Percentiles rank a stretch among this genome's conserved stretches.
Evolutionary conservation across 495 filamentous ascomycete species (phyloP).

Genomic region (Podospora australis): DNA sequence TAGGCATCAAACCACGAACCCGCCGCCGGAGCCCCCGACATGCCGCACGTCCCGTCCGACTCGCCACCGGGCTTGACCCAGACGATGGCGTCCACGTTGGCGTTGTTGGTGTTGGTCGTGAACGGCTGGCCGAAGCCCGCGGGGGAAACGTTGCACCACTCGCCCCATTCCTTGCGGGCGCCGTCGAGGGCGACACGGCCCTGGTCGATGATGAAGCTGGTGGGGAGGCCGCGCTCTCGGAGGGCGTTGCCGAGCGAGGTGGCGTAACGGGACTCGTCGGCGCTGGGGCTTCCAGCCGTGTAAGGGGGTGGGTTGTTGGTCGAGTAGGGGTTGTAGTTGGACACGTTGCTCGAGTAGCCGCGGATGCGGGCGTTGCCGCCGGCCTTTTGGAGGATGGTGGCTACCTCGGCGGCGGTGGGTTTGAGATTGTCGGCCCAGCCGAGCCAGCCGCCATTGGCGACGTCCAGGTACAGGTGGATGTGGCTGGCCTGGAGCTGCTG

Average conservation of each 20-base stretch:
- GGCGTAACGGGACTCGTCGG: conserved; percentile 62
- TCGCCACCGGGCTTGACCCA: conserved; percentile 77
- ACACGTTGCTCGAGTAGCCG: conserved; percentile 66
- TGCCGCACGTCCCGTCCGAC: conserved; percentile 64
- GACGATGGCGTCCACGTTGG: conserved; percentile 60
- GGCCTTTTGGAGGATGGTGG: conserved; percentile 52
- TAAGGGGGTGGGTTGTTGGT: conserved; percentile 22
- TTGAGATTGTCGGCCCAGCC: conserved; percentile 65
- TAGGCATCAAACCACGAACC: conserved; percentile 66
- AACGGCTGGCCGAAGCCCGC: conserved; percentile 62
- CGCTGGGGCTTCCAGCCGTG: conserved; percentile 34
- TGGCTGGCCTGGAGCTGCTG: conserved; percentile 48
- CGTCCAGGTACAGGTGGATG: conserved; percentile 58
- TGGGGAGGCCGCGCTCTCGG: conserved; percentile 47
- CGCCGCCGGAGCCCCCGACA: conserved; percentile 54
- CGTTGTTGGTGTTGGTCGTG: conserved; percentile 51
- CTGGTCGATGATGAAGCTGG: conserved; percentile 54
- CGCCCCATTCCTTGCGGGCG: conserved; percentile 54
- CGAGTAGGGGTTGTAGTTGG: conserved; percentile 62
- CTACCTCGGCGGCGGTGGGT: conserved; percentile 39
- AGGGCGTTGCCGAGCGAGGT: conserved; percentile 56
- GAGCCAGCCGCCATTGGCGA: conserved; percentile 62
- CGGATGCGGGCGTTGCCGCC: conserved; percentile 38
- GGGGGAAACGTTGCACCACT: conserved; percentile 69
- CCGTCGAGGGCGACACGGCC: conserved; percentile 41